Evolutionary conservation across 768 basidiomycete genomes (phyloP), one percentile per base, ranked within the genome.

Genomic region (Lactarius hengduanensis): DNA sequence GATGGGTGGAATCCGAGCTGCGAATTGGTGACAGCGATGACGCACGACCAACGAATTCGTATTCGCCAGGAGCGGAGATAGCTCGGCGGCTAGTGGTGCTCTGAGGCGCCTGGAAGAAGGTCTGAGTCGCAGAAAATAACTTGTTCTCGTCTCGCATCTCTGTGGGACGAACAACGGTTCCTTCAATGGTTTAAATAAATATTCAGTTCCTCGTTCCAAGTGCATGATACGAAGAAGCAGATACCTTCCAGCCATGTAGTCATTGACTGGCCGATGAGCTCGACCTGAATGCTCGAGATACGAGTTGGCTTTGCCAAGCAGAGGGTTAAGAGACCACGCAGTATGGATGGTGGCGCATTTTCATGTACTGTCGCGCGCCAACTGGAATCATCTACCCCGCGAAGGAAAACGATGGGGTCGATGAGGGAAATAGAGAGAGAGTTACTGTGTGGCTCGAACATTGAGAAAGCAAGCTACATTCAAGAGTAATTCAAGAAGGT

Each of bases 181-280:
- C 92, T 93, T 61, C 89, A 4, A 9, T 9, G 30, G 22, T 22
- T 30, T 16, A 22, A 30, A 47, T 45, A 7, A 9, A 40, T 16
- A 40, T 40, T 7, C 82, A n/a, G 22, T 50, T 84, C 87, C 80
- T 45, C 61, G 28, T 36, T 18, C 63, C 20, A 26, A 45, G 20
- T 59, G 58, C 43, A 59, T 56, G 9, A 62, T 59, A 64, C 66
- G 65, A 55, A 55, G 50, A 34, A 53, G 62, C 53, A 67, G 50
- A 64, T 68, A 94, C 96, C 92, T 83, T 97, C 94, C 3, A 89
- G 87, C 90, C 94, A 97, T 40, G 85, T 83, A 3, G 88, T 90
- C 18, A 82, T 77, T 2, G 88, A 81, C 64, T 81, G 89, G 8
- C 91, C 95, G 58, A 86, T 79, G 20, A 99, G 78, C 74, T 88